Evolutionary conservation across 148 eudicot species (phyloP).

Genomic region (Arctostaphylos glauca): DNA sequence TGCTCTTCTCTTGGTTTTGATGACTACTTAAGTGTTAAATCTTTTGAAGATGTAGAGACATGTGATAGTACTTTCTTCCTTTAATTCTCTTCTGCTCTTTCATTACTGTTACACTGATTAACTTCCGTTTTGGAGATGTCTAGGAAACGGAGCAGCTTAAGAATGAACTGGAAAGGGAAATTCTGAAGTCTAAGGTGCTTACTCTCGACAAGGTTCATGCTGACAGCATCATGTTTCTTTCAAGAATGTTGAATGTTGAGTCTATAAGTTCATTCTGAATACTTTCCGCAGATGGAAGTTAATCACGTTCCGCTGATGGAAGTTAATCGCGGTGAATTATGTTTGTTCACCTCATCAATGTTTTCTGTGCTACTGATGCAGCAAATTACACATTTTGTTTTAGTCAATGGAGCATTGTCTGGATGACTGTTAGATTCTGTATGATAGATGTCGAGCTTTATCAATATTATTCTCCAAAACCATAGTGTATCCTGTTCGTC

Average conservation of each 20-base stretch:
- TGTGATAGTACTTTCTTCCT: not conserved
- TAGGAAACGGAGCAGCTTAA: conserved; percentile 53
- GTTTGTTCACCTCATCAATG: not conserved
- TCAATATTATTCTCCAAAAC: not conserved
- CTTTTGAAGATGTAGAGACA: not conserved
- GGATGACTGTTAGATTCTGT: not conserved
- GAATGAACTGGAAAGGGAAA: conserved; percentile 38
- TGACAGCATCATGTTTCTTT: not conserved
- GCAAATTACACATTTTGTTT: not conserved
- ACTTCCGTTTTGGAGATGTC: conserved; percentile 8
- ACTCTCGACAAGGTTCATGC: not conserved
- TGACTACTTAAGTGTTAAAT: not conserved
- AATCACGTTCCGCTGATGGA: not conserved
- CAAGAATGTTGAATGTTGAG: not conserved
- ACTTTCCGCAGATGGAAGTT: not conserved
- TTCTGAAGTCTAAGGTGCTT: conserved; percentile 32
- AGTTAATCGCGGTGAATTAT: not conserved
- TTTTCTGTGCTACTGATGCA: not conserved
- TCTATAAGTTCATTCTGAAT: conserved; percentile 3
- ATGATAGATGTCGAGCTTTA: not conserved
- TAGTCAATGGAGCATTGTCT: not conserved
- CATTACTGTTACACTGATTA: conserved; percentile 12
- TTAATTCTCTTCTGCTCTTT: not conserved
- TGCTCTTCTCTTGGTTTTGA: not conserved
- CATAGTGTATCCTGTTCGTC: not conserved